These are phyloP conservation scores for Rhytidiadelphus loreus DNA, from an alignment of 225 moss, liverwort and hornwort genomes.

Conservation along the genomic window DNA sequence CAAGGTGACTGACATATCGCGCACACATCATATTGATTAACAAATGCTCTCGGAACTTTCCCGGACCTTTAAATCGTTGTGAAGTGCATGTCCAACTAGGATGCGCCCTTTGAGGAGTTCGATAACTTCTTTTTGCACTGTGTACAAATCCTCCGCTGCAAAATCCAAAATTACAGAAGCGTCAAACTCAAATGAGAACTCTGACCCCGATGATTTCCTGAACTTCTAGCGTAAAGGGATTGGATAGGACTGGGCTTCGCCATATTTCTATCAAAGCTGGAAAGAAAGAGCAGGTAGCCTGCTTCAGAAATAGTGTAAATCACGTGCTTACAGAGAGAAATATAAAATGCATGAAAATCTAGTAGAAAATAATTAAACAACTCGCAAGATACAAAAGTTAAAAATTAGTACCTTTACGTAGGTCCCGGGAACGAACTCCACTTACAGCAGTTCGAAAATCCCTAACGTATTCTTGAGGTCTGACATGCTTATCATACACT, in stretches of 20 bases:
- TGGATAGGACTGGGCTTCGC: neutral
- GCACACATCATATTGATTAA: neutral
- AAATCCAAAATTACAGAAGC: neutral
- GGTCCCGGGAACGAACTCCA: slow-evolving; percentile 66
- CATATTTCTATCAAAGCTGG: neutral
- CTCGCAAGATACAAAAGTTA: neutral
- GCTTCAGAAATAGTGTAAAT: neutral
- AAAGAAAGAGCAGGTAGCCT: neutral
- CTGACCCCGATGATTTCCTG: neutral
- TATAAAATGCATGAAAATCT: neutral
- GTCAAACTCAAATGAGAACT: neutral
- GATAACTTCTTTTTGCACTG: slow-evolving; percentile 73
- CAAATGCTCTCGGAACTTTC: neutral
- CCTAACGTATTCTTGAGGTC: slow-evolving; percentile 64
- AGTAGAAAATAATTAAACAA: neutral
- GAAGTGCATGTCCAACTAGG: slow-evolving; percentile 81
- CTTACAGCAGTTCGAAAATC: slow-evolving; percentile 86
- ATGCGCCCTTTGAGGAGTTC: slow-evolving; percentile 65
- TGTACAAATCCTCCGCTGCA: slow-evolving; percentile 62
- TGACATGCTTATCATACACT: slow-evolving; percentile 86
- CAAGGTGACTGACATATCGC: neutral
- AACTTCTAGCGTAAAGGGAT: neutral
- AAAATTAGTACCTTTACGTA: slow-evolving; percentile 41
- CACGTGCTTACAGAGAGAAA: neutral
- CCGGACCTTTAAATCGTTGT: slow-evolving; percentile 76